Base-by-base conservation (phyloP, 2,329 filamentous ascomycete genomes). In the Fusarium sp. region DNA sequence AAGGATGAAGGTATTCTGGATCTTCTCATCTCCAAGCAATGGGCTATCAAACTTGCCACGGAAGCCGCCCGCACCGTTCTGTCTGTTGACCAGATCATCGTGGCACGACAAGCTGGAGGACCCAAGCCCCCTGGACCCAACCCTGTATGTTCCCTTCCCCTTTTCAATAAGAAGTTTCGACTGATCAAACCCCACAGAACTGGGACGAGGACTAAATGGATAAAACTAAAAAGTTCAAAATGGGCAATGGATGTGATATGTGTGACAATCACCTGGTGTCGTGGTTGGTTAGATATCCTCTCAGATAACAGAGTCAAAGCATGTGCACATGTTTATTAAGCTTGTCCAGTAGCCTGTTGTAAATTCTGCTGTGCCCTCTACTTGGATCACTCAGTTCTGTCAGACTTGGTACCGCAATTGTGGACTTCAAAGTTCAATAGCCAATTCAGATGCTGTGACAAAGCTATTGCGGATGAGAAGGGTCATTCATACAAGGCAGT, bases 31-130 rank as follows among this genome's bases (percentile, higher is more conserved):
- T 91, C 93, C 75, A 99, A 99, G 89, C 92, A 91, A 80, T 98
- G 95, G 96, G 96, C 96, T 52, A 97, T 99, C 83, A 96, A 96
- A 86, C 88, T 99, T 74, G 97, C 96, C 42, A 98, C 96, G 30
- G 96, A 99, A 85, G 93, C 96, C 44, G 96, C 95, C 60, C 90
- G 96, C 79, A 99, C 96, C 53, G 93, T 99, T 35, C 87, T 99
- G 74, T 97, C 95, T 53, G 96, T 99, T 43, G 96, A 99, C 84
- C 97, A 99, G 86, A 99, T 99, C 81, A 99, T 99, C 81, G 96
- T 99, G 65, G 95, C 97, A 72, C 91, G 96, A 85, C 96, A 98
- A 86, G 96, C 97, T 53, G 96, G 96, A 80, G 96, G 96, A 42
- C 96, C 97, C 28, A 99, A 99, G 89, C 96, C 96, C 64, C 96